A percentile compares a stretch with the other conserved stretches of the same genome.
Conservation (phyloP, 805 yeast species). For the Wickerhamiella occidentalis region DNA sequence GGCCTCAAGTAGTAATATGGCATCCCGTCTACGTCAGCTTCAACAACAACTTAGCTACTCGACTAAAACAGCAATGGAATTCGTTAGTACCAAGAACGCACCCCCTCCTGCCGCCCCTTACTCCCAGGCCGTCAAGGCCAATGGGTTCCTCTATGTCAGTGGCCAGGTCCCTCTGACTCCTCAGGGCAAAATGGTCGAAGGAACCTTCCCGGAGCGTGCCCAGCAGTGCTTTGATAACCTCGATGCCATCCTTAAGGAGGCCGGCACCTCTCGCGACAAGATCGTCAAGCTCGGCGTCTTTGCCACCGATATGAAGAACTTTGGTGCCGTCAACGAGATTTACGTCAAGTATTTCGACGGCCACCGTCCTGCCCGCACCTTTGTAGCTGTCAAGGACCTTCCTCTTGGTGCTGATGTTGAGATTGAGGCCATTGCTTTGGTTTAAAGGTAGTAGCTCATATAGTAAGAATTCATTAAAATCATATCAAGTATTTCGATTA, state of each 20-base stretch:
- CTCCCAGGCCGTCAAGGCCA: conserved; percentile 89
- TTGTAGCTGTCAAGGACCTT: conserved; percentile 86
- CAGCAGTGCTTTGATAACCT: conserved; percentile 33
- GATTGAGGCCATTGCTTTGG: conserved; percentile 85
- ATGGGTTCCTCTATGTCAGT: conserved; percentile 77
- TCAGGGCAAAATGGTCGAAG: conserved; percentile 64
- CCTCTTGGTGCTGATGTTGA: conserved; percentile 83
- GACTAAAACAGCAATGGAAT: conserved; percentile 16
- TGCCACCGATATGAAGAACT: conserved; percentile 80
- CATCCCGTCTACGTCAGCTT: conserved; percentile 10
- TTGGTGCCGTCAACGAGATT: conserved; percentile 73
- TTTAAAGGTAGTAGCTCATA: conserved; percentile 22
- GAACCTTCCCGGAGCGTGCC: conserved; percentile 40
- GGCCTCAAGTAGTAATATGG: conserved; percentile 1
- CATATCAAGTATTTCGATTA: too few relatives aligned
- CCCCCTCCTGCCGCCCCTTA: conserved; percentile 97
- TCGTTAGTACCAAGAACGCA: conserved; percentile 44
- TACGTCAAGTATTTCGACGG: conserved; percentile 40
- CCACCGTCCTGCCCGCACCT: conserved; percentile 79
- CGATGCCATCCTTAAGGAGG: conserved; percentile 60
- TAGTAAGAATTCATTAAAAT: too few relatives aligned
- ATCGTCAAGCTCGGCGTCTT: conserved; percentile 82
- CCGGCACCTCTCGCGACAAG: conserved; percentile 72
- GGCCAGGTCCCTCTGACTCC: conserved; percentile 92
- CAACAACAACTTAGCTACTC: conserved; percentile 9